Percentiles rank a stretch among this genome's conserved stretches.
Evolutionary conservation across 1,139 yeast species (phyloP).

Genomic region (Geotrichum histeridarum): DNA sequence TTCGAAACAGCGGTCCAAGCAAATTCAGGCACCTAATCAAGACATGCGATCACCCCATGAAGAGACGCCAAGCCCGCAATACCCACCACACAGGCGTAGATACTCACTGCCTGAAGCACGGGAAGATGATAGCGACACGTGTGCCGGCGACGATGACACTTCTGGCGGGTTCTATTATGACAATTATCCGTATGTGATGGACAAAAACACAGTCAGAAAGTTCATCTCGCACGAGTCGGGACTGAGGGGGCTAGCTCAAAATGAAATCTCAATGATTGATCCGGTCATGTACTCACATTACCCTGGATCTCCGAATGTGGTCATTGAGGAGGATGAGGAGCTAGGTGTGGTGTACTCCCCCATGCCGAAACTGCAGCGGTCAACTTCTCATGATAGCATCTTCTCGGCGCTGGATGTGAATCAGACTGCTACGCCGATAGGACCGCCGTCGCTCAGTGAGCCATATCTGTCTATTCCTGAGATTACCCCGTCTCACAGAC

Average conservation of each 20-base stretch:
- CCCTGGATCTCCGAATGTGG: conserved; percentile 13
- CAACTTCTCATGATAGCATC: conserved; percentile 24
- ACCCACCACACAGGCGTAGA: neutral
- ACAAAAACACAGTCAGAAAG: conserved; percentile 5
- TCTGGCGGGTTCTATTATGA: neutral
- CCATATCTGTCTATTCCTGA: conserved; percentile 1
- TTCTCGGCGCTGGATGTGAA: conserved; percentile 18
- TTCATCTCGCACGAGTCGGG: conserved; percentile 15
- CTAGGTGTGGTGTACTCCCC: neutral
- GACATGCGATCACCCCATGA: neutral
- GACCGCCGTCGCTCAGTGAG: neutral
- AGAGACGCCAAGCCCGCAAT: neutral
- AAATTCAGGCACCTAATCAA: neutral
- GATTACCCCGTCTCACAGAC: conserved; percentile 2
- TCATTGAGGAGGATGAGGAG: conserved; percentile 5
- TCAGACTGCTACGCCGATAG: neutral
- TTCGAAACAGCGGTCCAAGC: neutral
- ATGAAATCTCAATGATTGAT: conserved; percentile 7
- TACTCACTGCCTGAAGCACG: conserved; percentile 3
- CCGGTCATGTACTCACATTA: conserved; percentile 5
- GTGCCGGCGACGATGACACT: conserved; percentile 1
- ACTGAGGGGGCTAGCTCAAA: conserved; percentile 1
- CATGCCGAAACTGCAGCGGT: conserved; percentile 11
- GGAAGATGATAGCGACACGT: conserved; percentile 2
- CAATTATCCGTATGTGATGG: neutral